Base-by-base conservation (phyloP, 1,284 basidiomycete species). In the Apiotrichum veenhuisii region DNA sequence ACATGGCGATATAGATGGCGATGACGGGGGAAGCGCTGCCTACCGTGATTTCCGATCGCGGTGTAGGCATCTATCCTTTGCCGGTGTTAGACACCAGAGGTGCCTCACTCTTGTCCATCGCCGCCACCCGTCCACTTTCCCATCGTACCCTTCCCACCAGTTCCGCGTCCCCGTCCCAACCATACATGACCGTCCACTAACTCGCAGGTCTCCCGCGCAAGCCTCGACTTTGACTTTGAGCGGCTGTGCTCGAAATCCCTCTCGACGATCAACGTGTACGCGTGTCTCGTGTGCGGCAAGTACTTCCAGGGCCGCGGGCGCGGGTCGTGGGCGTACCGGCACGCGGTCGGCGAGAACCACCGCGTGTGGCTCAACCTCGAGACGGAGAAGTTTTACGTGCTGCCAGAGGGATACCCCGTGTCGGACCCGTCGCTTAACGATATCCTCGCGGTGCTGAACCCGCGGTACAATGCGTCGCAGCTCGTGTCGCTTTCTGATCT, bases 191-290 rank as follows among this genome's bases (percentile, higher is more conserved):
- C n/a, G n/a, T 48, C 51, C 18, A 47, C 52, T 60, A 40, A 59
- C 55, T 8, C 30, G 1, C 45, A 92, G 93, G 88, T 96, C 64
- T 91, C 94, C 70, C 84, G 93, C 57, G 84, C 83, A 54, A 82
- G 86, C 40, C 85, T 99, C 59, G 96, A 99, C 77, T 99, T 99
- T 77, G 96, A 99, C 79, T 98, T 99, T 72, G 96, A 99, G 80
- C 92, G 95, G 81, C 83, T 98, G 30, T 99, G 96, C 81, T 97
- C 92, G 11, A 91, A 98, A 57, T 95, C 91, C 27, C 81, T 92
- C 47, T 91, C 90, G 30, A 96, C 97, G 77, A 93, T 97, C 82
- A 96, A 98, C 76, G 89, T 91, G 62, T 99, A 99, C 70, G 92
- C 91, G 23, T 99, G 96, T 72, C 85, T 99, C 47, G 93, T 98